Percentiles rank a stretch among this genome's conserved stretches.
Conservation (phyloP, 345 rosid genomes). For the Corchorus capsularis region DNA sequence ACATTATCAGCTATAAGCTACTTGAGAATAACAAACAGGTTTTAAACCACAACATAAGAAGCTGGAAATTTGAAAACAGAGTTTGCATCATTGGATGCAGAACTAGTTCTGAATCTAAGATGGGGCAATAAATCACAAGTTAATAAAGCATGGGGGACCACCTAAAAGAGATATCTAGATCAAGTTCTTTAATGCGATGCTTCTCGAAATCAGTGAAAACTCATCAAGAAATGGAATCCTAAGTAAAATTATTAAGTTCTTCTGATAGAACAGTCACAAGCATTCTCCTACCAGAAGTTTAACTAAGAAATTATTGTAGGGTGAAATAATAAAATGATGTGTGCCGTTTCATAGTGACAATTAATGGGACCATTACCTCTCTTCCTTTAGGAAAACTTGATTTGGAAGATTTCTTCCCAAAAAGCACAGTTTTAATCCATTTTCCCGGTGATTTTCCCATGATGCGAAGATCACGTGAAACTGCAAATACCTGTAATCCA, state of each 20-base stretch:
- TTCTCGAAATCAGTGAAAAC: not conserved
- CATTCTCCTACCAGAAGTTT: not conserved
- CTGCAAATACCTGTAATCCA: slow-evolving; percentile 29
- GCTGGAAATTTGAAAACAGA: not conserved
- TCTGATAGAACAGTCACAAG: not conserved
- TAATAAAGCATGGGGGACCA: not conserved
- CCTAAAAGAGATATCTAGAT: not conserved
- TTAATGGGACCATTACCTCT: slow-evolving; percentile 48
- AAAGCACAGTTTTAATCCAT: slow-evolving; percentile 81
- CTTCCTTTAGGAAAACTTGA: slow-evolving; percentile 53
- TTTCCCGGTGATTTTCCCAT: slow-evolving; percentile 84
- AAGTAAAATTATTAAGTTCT: not conserved
- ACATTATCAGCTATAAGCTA: not conserved
- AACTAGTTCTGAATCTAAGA: not conserved
- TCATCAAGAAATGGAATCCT: not conserved
- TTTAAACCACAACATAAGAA: not conserved
- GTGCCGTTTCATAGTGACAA: not conserved
- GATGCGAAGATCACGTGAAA: slow-evolving; percentile 18
- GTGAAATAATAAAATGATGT: not conserved
- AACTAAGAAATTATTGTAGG: not conserved
- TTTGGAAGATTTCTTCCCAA: slow-evolving; percentile 84
- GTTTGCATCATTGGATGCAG: not conserved
- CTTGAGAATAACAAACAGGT: not conserved
- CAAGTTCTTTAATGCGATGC: not conserved
- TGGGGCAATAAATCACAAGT: not conserved